Evolutionary conservation across 2,329 filamentous ascomycete genomes (phyloP), one percentile per base, ranked within the genome.

Genomic region (Incumbomyces delicatus): DNA sequence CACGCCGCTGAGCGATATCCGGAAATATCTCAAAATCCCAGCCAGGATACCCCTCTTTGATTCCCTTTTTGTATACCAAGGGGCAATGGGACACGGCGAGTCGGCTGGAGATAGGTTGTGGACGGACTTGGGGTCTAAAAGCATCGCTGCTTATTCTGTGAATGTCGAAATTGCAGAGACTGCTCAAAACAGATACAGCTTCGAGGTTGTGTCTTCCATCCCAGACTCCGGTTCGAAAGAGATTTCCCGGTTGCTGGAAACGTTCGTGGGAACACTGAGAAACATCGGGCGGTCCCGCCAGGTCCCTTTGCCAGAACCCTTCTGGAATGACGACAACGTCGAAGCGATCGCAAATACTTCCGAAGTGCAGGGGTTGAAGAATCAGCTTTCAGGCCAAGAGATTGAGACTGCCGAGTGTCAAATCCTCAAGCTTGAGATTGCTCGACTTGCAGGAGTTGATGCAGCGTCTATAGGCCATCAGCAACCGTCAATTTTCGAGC

Each of bases 1-100:
- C 55, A 86, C 85, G 0, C 75, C 89, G 0, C 70, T 95, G 8
- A 77, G 87, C 17, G 77, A 85, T 38, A 82, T 95, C 30, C 80
- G 85, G 57, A 94, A 87, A 61, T 94, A 86, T 82, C 81, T 79
- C 53, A 72, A 75, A 0, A 68, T 70, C 3, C 74, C 74, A 2
- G 67, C 66, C 1, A 64, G 65, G n/a, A 63, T 76, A 35, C 70
- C 76, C 0, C 64, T 90, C 2, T 95, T 95, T 58, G 83, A 94
- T 49, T 82, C 74, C 0, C 68, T 95, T 1, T 94, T 95, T 55
- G 83, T 87, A 0, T 95, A 90, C 60, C 85, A 94, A 57, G 71
- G 74, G 31, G 68, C 76, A 2, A 51, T 58, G 1, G 36, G 49
- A 1, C 58, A 57, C 44, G 47, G n/a, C 52, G 61, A 2, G 55